These are phyloP conservation scores for Chlamydomonas reinhardtii DNA, from an alignment of 163 green algal genomes.

Conservation along the genomic window DNA sequence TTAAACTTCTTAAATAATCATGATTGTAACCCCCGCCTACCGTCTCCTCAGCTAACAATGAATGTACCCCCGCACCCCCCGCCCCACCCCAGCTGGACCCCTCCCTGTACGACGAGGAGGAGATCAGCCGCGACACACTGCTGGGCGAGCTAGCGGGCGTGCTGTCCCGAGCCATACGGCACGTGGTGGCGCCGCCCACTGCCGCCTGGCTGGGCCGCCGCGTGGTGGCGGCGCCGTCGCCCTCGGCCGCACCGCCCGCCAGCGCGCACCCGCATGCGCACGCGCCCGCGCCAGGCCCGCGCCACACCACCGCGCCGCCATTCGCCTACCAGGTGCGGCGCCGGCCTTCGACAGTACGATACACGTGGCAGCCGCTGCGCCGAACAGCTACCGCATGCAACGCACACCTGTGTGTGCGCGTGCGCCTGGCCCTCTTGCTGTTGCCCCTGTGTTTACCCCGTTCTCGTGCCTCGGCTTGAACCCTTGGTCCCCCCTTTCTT, in stretches of 20 bases:
- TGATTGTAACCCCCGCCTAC: too few species aligned
- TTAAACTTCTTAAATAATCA: too few species aligned
- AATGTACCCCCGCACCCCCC: too few species aligned
- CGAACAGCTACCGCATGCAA: too few species aligned
- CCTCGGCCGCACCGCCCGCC: not conserved
- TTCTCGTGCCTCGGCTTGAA: too few species aligned
- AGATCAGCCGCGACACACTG: conserved; percentile 57
- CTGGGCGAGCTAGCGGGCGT: conserved; percentile 54
- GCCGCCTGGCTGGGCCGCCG: conserved; percentile 57
- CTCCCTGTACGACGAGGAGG: conserved; percentile 33
- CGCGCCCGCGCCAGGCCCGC: not conserved
- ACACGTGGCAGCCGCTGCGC: too few species aligned
- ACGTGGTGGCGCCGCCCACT: conserved; percentile 72
- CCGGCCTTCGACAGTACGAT: too few species aligned
- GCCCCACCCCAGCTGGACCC: not conserved
- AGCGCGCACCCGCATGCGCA: not conserved
- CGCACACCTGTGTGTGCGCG: too few species aligned
- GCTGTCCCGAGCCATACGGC: conserved; percentile 62
- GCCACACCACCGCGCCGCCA: conserved; percentile 62
- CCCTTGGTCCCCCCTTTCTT: too few species aligned
- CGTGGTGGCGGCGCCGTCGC: not conserved
- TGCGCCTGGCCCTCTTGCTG: not conserved
- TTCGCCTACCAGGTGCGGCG: conserved; percentile 56
- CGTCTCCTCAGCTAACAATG: too few species aligned
- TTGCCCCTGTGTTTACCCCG: not conserved